Percentiles rank a stretch among this genome's conserved stretches.
Conservation (phyloP, 192 early-diverging fungal genomes). For the Phycomyces nitens region DNA sequence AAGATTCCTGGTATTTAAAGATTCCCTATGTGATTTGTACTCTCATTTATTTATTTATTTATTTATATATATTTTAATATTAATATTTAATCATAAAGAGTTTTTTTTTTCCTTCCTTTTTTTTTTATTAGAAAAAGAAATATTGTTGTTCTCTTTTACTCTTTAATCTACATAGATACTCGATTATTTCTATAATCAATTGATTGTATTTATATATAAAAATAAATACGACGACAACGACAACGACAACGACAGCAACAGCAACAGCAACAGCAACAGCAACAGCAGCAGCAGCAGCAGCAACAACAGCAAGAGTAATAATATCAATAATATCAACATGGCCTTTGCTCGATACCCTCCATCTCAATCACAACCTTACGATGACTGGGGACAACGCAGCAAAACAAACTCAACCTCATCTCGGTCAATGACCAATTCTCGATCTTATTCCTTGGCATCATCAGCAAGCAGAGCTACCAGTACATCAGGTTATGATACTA, state of each 20-base stretch:
- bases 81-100: too few species aligned
- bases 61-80: constrained; percentile 2
- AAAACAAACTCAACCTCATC: constrained; percentile 26
- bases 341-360: constrained; percentile 17
- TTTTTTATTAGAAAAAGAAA: neutral
- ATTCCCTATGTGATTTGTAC: neutral
- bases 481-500: constrained; percentile 13
- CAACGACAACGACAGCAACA: too few species aligned
- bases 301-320: too few species aligned
- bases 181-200: too few species aligned
- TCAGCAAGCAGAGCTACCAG: constrained; percentile 18
- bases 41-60: constrained; percentile 2
- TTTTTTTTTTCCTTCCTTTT: neutral
- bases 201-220: too few species aligned
- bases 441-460: constrained; percentile 31
- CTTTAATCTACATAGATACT: too few species aligned
- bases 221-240: too few species aligned
- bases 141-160: too few species aligned
- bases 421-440: constrained; percentile 18
- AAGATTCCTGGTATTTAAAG: neutral
- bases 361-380: constrained; percentile 6
- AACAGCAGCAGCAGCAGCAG: too few species aligned
- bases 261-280: too few species aligned
- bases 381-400: constrained; percentile 12
- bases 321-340: neutral